A percentile compares a stretch with the other conserved stretches of the same genome.
Conservation (phyloP, 139 green algal genomes). For the Chlamydomonas sphaeroides region DNA sequence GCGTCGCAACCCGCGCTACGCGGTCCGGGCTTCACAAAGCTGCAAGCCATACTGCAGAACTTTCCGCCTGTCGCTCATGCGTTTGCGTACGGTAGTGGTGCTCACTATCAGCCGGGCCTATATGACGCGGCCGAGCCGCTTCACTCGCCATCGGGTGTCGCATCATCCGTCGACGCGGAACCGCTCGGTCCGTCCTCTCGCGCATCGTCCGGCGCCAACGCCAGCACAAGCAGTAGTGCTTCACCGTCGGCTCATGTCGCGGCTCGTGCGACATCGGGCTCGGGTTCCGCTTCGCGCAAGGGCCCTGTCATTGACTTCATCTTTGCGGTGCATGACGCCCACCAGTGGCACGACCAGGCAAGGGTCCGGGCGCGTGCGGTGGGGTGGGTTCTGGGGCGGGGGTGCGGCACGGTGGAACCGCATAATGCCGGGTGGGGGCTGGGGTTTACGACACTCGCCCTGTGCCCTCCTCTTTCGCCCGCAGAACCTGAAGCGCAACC, state of each 20-base stretch:
- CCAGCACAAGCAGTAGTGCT: background rate
- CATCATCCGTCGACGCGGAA: no score
- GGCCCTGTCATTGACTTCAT: constrained; percentile 87
- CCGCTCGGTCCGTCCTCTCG: no score
- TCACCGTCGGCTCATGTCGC: background rate
- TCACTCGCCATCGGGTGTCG: background rate
- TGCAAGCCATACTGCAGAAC: background rate
- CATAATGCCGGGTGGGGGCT: no score
- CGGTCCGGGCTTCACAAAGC: background rate
- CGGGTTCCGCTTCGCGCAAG: background rate
- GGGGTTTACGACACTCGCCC: background rate
- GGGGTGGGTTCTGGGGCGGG: no score
- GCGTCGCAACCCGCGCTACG: no score
- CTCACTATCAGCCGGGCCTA: constrained; percentile 82
- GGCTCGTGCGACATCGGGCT: background rate
- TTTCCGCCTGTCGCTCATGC: constrained; percentile 79
- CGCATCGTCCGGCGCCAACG: background rate
- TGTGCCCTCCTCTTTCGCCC: background rate
- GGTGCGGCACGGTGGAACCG: no score
- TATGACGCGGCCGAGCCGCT: constrained; percentile 45
- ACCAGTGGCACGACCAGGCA: constrained; percentile 78
- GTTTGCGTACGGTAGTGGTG: constrained; percentile 92
- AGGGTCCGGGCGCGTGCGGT: no score
- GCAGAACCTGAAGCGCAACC: constrained; percentile 80
- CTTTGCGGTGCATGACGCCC: constrained; percentile 77